These are phyloP conservation scores for Phytophthora tubulina DNA, from an alignment of 352 stramenopile species.

Conservation along the genomic window DNA sequence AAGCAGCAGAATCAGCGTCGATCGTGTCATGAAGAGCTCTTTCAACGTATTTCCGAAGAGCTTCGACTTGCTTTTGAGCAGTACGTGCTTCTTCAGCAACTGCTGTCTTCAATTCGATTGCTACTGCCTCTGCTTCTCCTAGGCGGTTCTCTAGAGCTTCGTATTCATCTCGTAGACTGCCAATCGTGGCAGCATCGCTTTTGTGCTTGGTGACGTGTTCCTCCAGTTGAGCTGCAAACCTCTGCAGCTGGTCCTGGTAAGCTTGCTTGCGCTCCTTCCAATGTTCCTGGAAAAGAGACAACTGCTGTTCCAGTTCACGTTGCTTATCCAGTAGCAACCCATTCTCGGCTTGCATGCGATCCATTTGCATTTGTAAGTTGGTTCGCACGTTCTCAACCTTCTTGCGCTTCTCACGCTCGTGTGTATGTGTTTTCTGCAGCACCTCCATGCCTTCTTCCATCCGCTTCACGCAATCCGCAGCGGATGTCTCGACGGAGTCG, in stretches of 20 bases:
- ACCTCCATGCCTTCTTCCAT: constrained; percentile 45
- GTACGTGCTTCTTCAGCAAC: constrained; percentile 41
- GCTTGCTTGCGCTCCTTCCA: constrained; percentile 58
- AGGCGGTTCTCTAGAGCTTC: constrained; percentile 43
- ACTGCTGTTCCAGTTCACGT: constrained; percentile 47
- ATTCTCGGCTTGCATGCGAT: constrained; percentile 43
- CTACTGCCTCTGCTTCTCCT: constrained; percentile 21
- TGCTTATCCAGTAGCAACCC: constrained; percentile 47
- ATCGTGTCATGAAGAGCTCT: constrained; percentile 32
- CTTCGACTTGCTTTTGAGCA: constrained; percentile 55
- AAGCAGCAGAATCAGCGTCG: constrained; percentile 4
- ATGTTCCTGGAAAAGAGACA: constrained; percentile 49
- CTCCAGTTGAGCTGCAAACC: constrained; percentile 42
- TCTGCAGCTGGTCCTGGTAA: constrained; percentile 54
- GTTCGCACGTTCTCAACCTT: constrained; percentile 50
- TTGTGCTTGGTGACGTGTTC: constrained; percentile 49
- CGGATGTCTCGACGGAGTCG: constrained; percentile 54
- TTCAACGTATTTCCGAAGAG: constrained; percentile 60
- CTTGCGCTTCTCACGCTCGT: constrained; percentile 64
- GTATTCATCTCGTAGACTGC: constrained; percentile 47
- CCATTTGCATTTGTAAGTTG: constrained; percentile 49
- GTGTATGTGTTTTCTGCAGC: constrained; percentile 46
- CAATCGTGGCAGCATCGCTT: constrained; percentile 51
- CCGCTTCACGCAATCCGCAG: constrained; percentile 56
- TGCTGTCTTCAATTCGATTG: constrained; percentile 36